A percentile compares a stretch with the other conserved stretches of the same genome.
Conservation (phyloP, 441 rosid species). For the Croton setiger region DNA sequence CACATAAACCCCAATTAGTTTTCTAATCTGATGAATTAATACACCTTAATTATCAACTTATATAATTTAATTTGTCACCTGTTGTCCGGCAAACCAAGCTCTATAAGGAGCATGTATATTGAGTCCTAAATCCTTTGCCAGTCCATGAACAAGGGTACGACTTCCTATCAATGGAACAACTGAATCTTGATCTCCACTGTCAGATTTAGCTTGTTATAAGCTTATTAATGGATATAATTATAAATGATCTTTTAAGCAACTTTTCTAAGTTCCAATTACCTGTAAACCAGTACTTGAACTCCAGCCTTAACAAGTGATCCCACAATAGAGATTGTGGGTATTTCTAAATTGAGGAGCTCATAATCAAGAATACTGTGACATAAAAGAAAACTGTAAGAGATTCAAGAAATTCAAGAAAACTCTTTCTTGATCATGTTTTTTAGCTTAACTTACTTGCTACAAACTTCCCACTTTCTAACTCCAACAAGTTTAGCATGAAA, state of each 20-base stretch:
- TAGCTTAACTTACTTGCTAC: constrained; percentile 67
- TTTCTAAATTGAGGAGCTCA: constrained; percentile 72
- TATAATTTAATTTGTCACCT: constrained; percentile 38
- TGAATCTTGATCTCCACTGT: constrained; percentile 98
- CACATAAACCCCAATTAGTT: not conserved
- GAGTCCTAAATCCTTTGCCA: constrained; percentile 61
- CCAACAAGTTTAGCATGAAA: constrained; percentile 87
- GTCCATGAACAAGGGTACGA: constrained; percentile 58
- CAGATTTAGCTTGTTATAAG: not conserved
- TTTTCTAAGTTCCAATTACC: constrained; percentile 34
- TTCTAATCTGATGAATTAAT: not conserved
- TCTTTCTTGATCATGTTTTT: not conserved
- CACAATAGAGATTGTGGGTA: constrained; percentile 66
- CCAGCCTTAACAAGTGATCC: constrained; percentile 65
- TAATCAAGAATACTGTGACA: constrained; percentile 74
- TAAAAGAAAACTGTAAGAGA: constrained; percentile 1
- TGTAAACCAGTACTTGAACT: constrained; percentile 81
- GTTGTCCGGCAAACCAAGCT: constrained; percentile 93
- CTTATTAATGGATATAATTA: not conserved
- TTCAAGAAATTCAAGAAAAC: not conserved
- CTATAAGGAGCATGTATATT: constrained; percentile 72
- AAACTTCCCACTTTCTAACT: constrained; percentile 73
- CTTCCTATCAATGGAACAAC: constrained; percentile 92
- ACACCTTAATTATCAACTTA: not conserved
- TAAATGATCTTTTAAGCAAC: not conserved